Evolutionary conservation across 371 early-diverging fungal genomes (phyloP), one percentile per base, ranked within the genome.

Genomic region (Circinella umbellata): DNA sequence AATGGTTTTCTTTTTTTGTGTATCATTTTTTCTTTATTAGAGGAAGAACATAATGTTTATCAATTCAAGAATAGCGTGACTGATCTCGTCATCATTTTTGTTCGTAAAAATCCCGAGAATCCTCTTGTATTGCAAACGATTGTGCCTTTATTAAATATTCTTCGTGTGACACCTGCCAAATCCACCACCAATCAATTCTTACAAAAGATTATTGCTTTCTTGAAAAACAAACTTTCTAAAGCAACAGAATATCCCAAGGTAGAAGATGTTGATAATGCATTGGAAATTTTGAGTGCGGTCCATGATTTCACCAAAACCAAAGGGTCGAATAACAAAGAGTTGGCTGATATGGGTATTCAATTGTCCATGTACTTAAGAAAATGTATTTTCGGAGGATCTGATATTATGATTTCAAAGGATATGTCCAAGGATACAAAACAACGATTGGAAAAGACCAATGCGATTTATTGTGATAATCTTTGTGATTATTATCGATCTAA

Each of bases 41-140:
- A 90, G 64, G 75, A 86, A 60, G 92, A 94, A 76, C 86, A 92
- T 70, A 90, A 89, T 48, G 80, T 93, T 42, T 80, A 93, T 51
- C 91, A 97, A 73, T 97, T 95, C 79, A 95, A 95, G 83, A 90
- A 93, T 75, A 93, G 94, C 59, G 92, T 94, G 3, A 83, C 96
- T 69, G 95, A 93, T 67, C 80, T 97, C 53, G 73, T 95, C 64
- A 90, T 91, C 37, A 88, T 93, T 60, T 95, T 91, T 79, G 79
- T 92, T 65, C 82, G 86, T 64, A 89, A 87, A 72, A 89, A 90
- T 75, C 87, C 93, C 6, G 78, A 82, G 35, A 90, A 83, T 76
- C 89, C 91, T 64, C 88, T 95, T 42, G 85, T 93, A 5, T 74
- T 95, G 51, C 87, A 81, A 42, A 70, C 91, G 66, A 86, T 94